Evolutionary conservation across 2,329 filamentous ascomycete genomes (phyloP), one percentile per base, ranked within the genome.

Genomic region (Claviceps quebecensis): DNA sequence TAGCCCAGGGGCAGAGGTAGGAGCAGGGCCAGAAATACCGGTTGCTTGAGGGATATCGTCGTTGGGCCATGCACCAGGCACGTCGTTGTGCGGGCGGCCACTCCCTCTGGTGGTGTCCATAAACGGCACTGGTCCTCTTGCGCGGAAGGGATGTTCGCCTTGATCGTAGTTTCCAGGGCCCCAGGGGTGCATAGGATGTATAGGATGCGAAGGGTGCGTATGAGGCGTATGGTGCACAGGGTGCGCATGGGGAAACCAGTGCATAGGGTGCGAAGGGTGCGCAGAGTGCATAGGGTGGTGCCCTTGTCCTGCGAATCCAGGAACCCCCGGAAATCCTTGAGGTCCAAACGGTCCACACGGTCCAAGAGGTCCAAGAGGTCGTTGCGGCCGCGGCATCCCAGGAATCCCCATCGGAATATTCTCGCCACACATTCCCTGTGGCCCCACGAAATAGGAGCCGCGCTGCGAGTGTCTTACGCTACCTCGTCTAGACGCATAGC

Each of bases 1-100:
- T 6, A 60, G 54, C 47, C 45, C 45, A 2, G 48, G 17, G 6
- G 38, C 38, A n/a, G 29, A 54, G 13, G 23, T 26, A 26, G 26
- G 29, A 34, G 9, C 29, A 34, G 29, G 9, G 29, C 9, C 29
- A 34, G 29, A 34, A 4, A 34, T 11, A 34, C 29, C 9, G 9
- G 29, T 11, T 34, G 29, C 29, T 4, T 34, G 29, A 8, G 3
- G 9, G 29, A 34, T 11, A 11, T 54, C 49, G n/a, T 68, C 62
- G 19, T 60, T 55, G 7, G 67, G 66, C 68, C 66, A 69, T 5
- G 64, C 61, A 6, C 66, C 66, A 0, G 67, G 63, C 22, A 59
- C 47, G 23, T 53, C 45, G 48, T 39, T 39, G 43, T 16, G 43
- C 29, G 45, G 26, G 36, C 11, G 34, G 9, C 53, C 50, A 13